Evolutionary conservation across 2,329 filamentous ascomycete genomes (phyloP).

Genomic region (Hypocreales sp.): DNA sequence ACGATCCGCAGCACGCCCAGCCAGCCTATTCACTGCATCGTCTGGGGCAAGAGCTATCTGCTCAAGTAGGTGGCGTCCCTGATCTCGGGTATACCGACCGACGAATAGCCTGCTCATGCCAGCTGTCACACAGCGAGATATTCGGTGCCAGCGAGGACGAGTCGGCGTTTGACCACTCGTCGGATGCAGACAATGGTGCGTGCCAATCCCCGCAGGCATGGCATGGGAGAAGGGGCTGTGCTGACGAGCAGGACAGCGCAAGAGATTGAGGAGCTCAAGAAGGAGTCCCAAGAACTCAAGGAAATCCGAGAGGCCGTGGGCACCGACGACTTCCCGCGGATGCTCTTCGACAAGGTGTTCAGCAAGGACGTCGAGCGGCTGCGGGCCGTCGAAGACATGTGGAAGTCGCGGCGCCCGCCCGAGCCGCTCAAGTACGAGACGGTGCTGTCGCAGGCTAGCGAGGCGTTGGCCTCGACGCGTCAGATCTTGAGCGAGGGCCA

Average conservation of each 20-base stretch:
- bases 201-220: too few species aligned
- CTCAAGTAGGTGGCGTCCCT: constrained; percentile 42
- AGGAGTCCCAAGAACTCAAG: constrained; percentile 72
- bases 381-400: constrained; percentile 86
- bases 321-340: constrained; percentile 56
- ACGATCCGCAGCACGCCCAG: constrained; percentile 94
- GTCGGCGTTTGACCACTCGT: constrained; percentile 61
- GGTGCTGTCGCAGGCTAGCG: constrained; percentile 35
- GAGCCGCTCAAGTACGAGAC: constrained; percentile 54
- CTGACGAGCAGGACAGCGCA: constrained; percentile 34
- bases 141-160: constrained; percentile 88
- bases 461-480: constrained; percentile 34
- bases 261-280: constrained; percentile 77
- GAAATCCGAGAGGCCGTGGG: constrained; percentile 71
- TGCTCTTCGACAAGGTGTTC: constrained; percentile 91
- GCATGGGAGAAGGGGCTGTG: too few species aligned
- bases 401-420: constrained; percentile 69
- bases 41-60: constrained; percentile 95
- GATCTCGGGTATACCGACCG: too few species aligned
- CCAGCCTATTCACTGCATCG: constrained; percentile 95
- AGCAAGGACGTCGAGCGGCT: constrained; percentile 69
- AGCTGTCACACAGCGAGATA: constrained; percentile 39
- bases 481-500: constrained; percentile 52
- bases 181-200: constrained; percentile 64
- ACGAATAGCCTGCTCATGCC: background rate